Percentiles rank a stretch among this genome's conserved stretches.
Evolutionary conservation across 1,284 basidiomycete genomes (phyloP).

Genomic region (Microbotryomycetes sp.): DNA sequence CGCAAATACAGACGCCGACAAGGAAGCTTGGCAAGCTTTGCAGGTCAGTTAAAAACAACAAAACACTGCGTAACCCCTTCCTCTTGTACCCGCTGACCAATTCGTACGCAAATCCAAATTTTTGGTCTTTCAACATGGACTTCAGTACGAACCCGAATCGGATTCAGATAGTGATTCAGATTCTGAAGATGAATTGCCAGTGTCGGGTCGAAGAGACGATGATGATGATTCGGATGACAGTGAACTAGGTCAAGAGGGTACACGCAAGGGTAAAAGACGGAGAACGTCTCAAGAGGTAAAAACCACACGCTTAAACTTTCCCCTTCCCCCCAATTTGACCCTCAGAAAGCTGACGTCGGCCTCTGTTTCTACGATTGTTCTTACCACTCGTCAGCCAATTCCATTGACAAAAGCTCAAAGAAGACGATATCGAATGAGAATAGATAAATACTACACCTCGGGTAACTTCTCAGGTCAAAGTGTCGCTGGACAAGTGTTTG

Average conservation of each 20-base stretch:
- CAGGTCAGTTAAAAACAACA: slow-evolving; percentile 59
- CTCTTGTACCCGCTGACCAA: too few species aligned
- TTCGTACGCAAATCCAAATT: too few species aligned
- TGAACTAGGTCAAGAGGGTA: slow-evolving; percentile 38
- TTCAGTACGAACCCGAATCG: slow-evolving; percentile 62
- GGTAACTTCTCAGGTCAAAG: slow-evolving; percentile 87
- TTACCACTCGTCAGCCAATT: slow-evolving; percentile 35
- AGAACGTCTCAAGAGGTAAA: slow-evolving; percentile 19
- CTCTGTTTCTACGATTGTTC: too few species aligned
- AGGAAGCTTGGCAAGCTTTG: slow-evolving; percentile 69
- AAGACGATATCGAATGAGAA: slow-evolving; percentile 54
- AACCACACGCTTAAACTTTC: neutral
- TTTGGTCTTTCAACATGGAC: too few species aligned
- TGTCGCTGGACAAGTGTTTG: slow-evolving; percentile 79
- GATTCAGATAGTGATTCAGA: slow-evolving; percentile 53
- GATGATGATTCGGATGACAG: slow-evolving; percentile 46
- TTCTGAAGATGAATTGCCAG: slow-evolving; percentile 42
- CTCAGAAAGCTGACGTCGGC: too few species aligned
- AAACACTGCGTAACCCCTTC: too few species aligned
- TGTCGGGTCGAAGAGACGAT: neutral
- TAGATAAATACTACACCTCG: slow-evolving; percentile 75
- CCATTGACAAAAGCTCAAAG: slow-evolving; percentile 65
- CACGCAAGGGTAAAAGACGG: slow-evolving; percentile 27
- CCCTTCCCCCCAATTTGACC: neutral
- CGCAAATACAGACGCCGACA: slow-evolving; percentile 50